These are phyloP conservation scores for Dioscorea zingiberensis DNA, from an alignment of 106 monocot genomes.

Conservation along the genomic window DNA sequence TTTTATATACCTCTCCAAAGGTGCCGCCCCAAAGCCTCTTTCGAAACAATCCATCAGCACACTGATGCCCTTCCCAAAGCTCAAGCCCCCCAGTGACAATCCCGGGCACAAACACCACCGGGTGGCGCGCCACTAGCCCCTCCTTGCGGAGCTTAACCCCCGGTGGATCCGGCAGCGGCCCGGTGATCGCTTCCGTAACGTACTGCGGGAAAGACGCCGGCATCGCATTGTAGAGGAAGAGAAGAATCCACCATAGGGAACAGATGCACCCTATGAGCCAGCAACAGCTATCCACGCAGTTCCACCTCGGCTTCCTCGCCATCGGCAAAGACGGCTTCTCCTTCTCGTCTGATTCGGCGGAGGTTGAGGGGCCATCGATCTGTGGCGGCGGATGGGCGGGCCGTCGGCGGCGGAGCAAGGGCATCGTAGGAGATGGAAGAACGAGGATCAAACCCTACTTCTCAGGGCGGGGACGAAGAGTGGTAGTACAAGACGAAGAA, in stretches of 20 bases:
- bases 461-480: background rate
- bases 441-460: background rate
- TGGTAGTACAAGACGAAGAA: background rate
- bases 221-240: slow-evolving; percentile 97
- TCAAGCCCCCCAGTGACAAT: slow-evolving; percentile 97
- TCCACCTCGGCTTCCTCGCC: slow-evolving; percentile 33
- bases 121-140: slow-evolving; percentile 74
- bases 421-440: slow-evolving; percentile 9
- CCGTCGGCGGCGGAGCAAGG: slow-evolving; percentile 28
- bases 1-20: slow-evolving; percentile 92
- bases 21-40: slow-evolving; percentile 96
- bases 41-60: slow-evolving; percentile 88
- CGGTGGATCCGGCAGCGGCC: slow-evolving; percentile 89
- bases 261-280: slow-evolving; percentile 85
- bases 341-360: slow-evolving; percentile 5
- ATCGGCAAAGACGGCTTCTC: slow-evolving; percentile 1
- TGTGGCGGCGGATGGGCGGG: slow-evolving; percentile 14
- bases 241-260: slow-evolving; percentile 82
- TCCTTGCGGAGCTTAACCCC: slow-evolving; percentile 90
- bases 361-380: background rate
- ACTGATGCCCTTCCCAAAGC: slow-evolving; percentile 98
- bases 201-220: slow-evolving; percentile 96
- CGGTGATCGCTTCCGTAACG: slow-evolving; percentile 96
- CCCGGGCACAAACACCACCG: slow-evolving; percentile 99
- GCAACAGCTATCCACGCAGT: slow-evolving; percentile 78